Evolutionary conservation across 2,329 filamentous ascomycete genomes (phyloP), one percentile per base, ranked within the genome.

Genomic region (Blumeria hordei): DNA sequence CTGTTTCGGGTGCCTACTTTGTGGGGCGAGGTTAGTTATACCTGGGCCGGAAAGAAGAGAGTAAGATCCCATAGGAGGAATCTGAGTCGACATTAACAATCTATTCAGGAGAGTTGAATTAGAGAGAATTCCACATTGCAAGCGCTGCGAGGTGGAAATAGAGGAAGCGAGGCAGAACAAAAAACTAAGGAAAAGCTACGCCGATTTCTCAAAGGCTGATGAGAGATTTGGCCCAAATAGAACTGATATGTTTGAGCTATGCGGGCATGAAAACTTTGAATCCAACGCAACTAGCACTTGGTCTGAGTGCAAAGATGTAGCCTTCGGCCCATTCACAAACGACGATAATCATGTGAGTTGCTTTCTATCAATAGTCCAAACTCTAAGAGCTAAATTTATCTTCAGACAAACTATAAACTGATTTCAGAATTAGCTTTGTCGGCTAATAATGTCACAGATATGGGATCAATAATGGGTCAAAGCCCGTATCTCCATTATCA

Each of bases 1-100:
- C 0, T 78, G 74, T 62, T 78, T 76, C 62, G 74, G 75, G 14
- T 78, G 74, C 61, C 61, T 78, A 57, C 64, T 77, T 41, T 78
- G 68, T 56, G 72, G 74, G 16, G 69, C 64, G 55, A 67, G 67
- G 1, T 60, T 68, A 18, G 60, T 58, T 2, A 57, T 72, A 54
- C 58, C 44, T 45, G 10, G 43, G 56, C 58, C 21, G 4, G 6
- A 53, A 33, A 6, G 47, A 28, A 36, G 51, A 37, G 10, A n/a
- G 21, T 11, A 34, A 32, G 8, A 33, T n/a, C 14, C 28, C 12
- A 14, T 14, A 16, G 57, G 47, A 9, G 28, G 41, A 7, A 44
- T 33, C 11, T 55, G 18, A 32, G 44, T 16, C 28, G 52, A 47
- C n/a, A n/a, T 35, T 43, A 57, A 58, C 14, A 52, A 54, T 55